Conservation (phyloP, 805 yeast species). For the Candida ovalis region DNA sequence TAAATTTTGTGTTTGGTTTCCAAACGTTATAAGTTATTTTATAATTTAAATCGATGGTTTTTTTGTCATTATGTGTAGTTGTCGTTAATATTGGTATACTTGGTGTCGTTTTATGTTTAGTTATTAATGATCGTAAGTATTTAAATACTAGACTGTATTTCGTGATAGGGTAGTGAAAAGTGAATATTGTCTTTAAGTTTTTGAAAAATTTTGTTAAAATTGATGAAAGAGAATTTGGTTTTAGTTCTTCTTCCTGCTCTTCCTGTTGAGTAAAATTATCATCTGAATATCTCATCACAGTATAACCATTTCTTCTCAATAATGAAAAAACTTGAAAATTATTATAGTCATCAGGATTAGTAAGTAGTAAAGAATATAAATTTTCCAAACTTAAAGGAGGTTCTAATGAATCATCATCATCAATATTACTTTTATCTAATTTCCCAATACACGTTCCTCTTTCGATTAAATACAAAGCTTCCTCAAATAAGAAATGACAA, state of each 20-base stretch:
- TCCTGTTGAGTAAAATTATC: neutral
- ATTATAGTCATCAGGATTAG: constrained; percentile 37
- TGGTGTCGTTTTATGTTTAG: neutral
- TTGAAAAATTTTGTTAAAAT: constrained; percentile 2
- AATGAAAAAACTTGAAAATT: constrained; percentile 66
- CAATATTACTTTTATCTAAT: constrained; percentile 20
- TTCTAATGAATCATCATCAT: constrained; percentile 18
- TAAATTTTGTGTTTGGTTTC: constrained; percentile 75
- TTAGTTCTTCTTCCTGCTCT: no score
- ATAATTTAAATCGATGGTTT: constrained; percentile 22
- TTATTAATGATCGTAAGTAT: constrained; percentile 10
- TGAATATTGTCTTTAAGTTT: constrained; percentile 4
- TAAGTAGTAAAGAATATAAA: constrained; percentile 52
- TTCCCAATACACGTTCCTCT: constrained; percentile 55
- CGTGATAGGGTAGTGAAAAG: neutral
- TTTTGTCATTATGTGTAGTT: constrained; percentile 2
- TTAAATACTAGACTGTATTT: constrained; percentile 12
- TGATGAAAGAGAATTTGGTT: neutral
- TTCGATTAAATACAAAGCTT: constrained; percentile 72
- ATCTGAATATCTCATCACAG: constrained; percentile 39
- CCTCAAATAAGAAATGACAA: constrained; percentile 55
- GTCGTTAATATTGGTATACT: no score
- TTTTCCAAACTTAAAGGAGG: constrained; percentile 57
- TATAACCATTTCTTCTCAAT: constrained; percentile 74
- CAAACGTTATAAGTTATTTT: constrained; percentile 63